Percentiles rank a stretch among this genome's conserved stretches.
Evolutionary conservation across 2,329 filamentous ascomycete species (phyloP).

Genomic region (Fusarium staphyleae): DNA sequence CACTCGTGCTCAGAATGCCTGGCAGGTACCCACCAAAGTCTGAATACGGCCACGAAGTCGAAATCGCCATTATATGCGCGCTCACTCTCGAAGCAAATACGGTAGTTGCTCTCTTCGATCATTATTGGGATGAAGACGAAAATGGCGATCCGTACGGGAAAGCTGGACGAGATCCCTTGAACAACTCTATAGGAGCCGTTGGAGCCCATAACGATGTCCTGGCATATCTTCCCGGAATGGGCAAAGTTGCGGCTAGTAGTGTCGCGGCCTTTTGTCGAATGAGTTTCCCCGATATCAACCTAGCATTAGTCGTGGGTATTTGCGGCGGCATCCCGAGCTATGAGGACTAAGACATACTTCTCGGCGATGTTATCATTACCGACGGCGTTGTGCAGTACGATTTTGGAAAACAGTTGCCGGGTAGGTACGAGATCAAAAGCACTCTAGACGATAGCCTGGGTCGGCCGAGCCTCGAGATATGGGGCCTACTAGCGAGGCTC

Average conservation of each 20-base stretch:
- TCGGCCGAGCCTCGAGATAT: neutral
- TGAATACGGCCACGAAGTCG: too few relatives aligned
- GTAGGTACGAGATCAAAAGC: neutral
- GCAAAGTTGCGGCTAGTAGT: neutral
- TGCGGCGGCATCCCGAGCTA: neutral
- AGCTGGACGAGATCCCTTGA: neutral
- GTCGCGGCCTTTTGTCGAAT: neutral
- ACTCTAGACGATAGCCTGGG: fast-evolving
- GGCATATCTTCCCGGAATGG: neutral
- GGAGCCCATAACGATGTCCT: neutral
- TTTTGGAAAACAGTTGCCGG: neutral
- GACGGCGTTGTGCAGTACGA: neutral
- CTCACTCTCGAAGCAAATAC: neutral
- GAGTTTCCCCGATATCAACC: neutral
- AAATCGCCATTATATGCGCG: constrained; percentile 12
- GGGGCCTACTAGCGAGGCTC: fast-evolving
- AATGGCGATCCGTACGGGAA: neutral
- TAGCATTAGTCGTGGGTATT: neutral
- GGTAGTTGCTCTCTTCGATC: neutral
- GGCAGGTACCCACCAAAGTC: too few relatives aligned
- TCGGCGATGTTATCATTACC: constrained; percentile 7
- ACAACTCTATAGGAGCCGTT: neutral
- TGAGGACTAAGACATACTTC: fast-evolving
- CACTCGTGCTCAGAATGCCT: too few relatives aligned
- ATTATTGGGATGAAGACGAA: neutral